Conservation (phyloP, 2,329 filamentous ascomycete species). For the Pseudogymnoascus sp. region DNA sequence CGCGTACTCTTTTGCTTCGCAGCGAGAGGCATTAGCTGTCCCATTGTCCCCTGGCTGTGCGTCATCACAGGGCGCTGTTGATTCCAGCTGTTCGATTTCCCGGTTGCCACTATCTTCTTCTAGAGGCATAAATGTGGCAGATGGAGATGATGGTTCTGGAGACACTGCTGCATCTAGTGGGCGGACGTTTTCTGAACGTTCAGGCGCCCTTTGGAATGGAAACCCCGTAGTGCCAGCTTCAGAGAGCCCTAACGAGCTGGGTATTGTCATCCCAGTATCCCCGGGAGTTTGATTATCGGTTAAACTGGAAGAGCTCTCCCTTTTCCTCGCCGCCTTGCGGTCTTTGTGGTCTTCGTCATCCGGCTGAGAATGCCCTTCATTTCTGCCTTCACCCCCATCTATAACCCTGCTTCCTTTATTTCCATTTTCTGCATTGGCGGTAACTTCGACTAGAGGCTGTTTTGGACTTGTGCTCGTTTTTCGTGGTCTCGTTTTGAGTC, state of each 20-base stretch:
- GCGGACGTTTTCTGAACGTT: constrained; percentile 14
- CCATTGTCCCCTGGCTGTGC: constrained; percentile 5
- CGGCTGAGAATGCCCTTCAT: not conserved
- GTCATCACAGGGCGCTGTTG: not conserved
- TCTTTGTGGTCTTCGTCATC: not conserved
- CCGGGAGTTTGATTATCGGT: not conserved
- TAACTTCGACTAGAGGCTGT: not conserved
- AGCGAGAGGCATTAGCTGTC: constrained; percentile 18
- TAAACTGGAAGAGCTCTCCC: not conserved
- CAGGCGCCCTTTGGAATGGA: constrained; percentile 39
- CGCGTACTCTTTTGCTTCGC: constrained; percentile 26
- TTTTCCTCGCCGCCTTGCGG: not conserved
- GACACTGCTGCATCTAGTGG: not conserved
- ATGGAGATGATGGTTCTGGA: not conserved
- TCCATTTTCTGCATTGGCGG: not conserved
- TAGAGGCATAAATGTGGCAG: not conserved
- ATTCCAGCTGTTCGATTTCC: not conserved
- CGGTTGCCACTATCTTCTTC: not conserved
- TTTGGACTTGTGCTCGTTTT: not conserved
- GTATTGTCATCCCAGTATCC: not conserved
- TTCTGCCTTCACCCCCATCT: not conserved
- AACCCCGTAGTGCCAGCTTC: constrained; percentile 38
- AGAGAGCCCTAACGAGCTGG: not conserved
- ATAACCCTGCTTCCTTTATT: not conserved
- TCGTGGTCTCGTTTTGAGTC: not conserved